Base-by-base conservation (phyloP, 2,329 filamentous ascomycete genomes). In the Fusarium newnesense region DNA sequence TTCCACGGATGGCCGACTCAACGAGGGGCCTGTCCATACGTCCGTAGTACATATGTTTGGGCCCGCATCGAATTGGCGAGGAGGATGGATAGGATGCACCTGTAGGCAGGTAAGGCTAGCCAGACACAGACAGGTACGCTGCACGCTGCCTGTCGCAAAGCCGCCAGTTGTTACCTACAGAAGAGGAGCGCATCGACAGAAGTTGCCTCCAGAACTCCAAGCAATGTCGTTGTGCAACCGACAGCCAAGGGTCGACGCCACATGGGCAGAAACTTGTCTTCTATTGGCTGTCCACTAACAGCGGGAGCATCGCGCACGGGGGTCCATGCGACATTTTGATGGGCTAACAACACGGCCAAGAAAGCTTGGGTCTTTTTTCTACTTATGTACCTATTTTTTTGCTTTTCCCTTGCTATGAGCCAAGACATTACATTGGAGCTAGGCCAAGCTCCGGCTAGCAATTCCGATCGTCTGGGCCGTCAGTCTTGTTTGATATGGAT, bases 211-310 rank as follows among this genome's bases (percentile, higher is more conserved):
- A 50, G 24, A 26, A 44, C 19, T 30, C 44, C 43, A 60, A 67
- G 53, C 36, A 49, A 63, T 26, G 42, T 49, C 59, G 64, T 70
- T 75, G 63, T 56, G 67, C 60, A 60, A 64, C 64, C 39, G 64
- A 75, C 54, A 76, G 70, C 75, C 76, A 77, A 78, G 70, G 67
- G 68, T 58, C 67, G 56, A 64, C 69, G 76, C 77, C 75, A 78
- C 75, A 79, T 78, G 76, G 77, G 67, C 64, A 53, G 64, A 74
- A 74, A 75, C 75, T 75, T 72, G 73, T 66, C 63, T 66, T 75
- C 73, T 53, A 75, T 73, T 78, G 76, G 76, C 74, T 77, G 76
- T 79, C 78, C 78, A 81, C 77, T 81, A 74, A 72, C 64, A 66
- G 59, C 75, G 74, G 77, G 64, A 75, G 74, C 69, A 75, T 70